A percentile compares a stretch with the other conserved stretches of the same genome.
Evolutionary conservation across 75 land plant genomes (phyloP).

Genomic region (Picea glauca): DNA sequence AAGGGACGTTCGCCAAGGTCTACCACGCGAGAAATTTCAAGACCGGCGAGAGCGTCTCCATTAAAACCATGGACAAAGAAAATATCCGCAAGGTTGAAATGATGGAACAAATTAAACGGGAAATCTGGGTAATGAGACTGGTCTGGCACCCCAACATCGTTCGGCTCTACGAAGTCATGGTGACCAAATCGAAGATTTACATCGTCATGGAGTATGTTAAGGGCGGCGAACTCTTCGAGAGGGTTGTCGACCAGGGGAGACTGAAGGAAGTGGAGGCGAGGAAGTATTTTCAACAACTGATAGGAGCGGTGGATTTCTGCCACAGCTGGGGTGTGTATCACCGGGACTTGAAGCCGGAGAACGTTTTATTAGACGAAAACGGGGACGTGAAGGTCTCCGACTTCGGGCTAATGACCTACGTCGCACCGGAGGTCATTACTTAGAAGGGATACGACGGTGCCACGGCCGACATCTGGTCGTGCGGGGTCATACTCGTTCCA

Average conservation of each 20-base stretch:
- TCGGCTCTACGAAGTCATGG: conserved; percentile 47
- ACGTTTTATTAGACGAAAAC: conserved; percentile 46
- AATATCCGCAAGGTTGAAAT: conserved; percentile 16
- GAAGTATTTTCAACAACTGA: conserved; percentile 41
- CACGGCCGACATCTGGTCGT: too few species aligned
- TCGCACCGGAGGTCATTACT: too few species aligned
- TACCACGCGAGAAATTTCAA: conserved; percentile 16
- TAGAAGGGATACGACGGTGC: too few species aligned
- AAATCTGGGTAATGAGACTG: conserved; percentile 35
- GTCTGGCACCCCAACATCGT: conserved; percentile 47
- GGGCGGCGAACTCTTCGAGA: conserved; percentile 44
- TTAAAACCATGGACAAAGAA: conserved; percentile 25
- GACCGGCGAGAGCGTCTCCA: conserved; percentile 23
- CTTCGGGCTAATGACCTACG: too few species aligned
- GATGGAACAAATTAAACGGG: conserved; percentile 40
- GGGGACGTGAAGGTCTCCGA: conserved; percentile 58
- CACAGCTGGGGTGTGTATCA: conserved; percentile 49
- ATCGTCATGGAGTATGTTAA: conserved; percentile 38
- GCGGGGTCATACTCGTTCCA: too few species aligned
- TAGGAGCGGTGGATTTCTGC: conserved; percentile 40
- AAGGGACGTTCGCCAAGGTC: conserved; percentile 33
- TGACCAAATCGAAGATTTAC: conserved; percentile 37
- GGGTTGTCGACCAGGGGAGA: conserved; percentile 17
- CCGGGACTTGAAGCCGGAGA: conserved; percentile 61
- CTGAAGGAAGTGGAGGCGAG: conserved; percentile 39